Conservation (phyloP, 345 rosid species). For the Geranium brycei region DNA sequence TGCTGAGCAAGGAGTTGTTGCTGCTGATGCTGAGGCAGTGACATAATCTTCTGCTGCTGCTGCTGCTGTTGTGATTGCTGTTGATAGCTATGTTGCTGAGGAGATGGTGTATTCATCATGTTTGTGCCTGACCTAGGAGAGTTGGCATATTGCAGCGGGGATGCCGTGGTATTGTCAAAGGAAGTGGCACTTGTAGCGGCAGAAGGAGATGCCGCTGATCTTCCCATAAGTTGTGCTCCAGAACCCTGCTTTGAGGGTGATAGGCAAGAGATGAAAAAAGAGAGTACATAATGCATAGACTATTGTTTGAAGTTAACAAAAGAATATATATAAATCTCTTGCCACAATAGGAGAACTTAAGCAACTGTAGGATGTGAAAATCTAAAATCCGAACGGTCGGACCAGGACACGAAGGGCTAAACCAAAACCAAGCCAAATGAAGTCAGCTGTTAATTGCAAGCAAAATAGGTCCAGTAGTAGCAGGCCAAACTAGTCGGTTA, state of each 20-base stretch:
- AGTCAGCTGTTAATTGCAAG: background rate
- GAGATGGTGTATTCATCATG: conserved; percentile 76
- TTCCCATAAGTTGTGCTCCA: conserved; percentile 61
- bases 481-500: no score
- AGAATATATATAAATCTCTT: background rate
- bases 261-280: no score
- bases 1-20: conserved; percentile 68
- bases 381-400: background rate
- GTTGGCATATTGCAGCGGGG: conserved; percentile 79
- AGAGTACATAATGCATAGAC: background rate
- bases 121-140: conserved; percentile 74
- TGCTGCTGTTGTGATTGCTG: conserved; percentile 11
- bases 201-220: conserved; percentile 85
- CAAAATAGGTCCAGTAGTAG: no score
- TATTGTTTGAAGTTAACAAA: conserved; percentile 2
- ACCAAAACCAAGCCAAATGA: background rate
- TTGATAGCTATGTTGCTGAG: conserved; percentile 54
- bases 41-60: conserved; percentile 61
- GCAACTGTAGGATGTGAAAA: background rate
- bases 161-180: conserved; percentile 60
- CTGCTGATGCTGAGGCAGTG: conserved; percentile 40
- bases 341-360: no score
- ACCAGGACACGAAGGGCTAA: background rate
- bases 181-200: conserved; percentile 38
- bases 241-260: conserved; percentile 30